phyloP scores from a whole-genome alignment of 1,139 yeast species.

The Trichomonascaceae sp. region DNA sequence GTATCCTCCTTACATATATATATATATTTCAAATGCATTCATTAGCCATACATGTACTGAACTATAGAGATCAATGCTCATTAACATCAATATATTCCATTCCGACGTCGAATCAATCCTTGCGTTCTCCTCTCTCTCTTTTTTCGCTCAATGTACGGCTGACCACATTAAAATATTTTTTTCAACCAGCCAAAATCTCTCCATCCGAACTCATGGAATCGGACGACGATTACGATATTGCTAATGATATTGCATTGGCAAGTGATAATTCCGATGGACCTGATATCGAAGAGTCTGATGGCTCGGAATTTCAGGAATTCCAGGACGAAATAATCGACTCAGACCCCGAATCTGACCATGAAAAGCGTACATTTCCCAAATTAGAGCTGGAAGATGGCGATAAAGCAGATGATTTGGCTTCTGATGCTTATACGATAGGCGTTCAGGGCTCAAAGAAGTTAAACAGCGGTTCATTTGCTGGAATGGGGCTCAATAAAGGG shows the following conservation, averaged over 20 bases:
- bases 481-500: conserved; percentile 78
- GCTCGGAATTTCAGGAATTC: conserved; percentile 32
- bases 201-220: conserved; percentile 26
- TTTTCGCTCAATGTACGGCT: background rate
- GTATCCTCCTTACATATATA: no score
- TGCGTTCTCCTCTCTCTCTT: background rate
- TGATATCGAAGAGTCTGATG: conserved; percentile 32
- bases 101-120: no score
- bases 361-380: conserved; percentile 45
- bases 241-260: conserved; percentile 54
- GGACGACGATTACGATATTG: conserved; percentile 65
- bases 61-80: no score
- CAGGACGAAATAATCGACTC: conserved; percentile 60
- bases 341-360: conserved; percentile 34
- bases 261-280: conserved; percentile 34
- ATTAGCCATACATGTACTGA: no score
- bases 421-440: conserved; percentile 45
- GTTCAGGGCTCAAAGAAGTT: conserved; percentile 59
- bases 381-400: conserved; percentile 66
- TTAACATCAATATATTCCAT: no score
- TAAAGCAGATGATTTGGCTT: conserved; percentile 40
- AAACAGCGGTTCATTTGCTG: conserved; percentile 68
- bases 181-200: background rate
- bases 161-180: background rate
- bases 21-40: no score